Base-by-base conservation (phyloP, 768 basidiomycete genomes). In the Trametes meyenii region DNA sequence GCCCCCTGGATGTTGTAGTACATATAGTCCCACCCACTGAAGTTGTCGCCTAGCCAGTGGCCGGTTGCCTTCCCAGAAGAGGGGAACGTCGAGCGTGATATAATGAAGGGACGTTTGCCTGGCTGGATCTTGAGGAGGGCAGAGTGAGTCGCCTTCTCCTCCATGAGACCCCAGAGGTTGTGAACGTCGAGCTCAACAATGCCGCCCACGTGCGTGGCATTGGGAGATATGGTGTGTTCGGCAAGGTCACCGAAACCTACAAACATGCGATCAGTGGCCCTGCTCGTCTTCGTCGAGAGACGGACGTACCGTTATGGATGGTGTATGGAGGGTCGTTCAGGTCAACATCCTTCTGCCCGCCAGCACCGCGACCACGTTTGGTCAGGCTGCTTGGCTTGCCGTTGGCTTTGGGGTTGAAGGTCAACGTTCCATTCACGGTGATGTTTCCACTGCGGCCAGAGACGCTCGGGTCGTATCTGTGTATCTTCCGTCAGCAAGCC, bases 1-100 rank as follows among this genome's bases (percentile, higher is more conserved):
- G 90, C 76, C 17, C 90, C 90, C 75, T 90, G 84, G 53, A 92
- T 87, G 63, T 79, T 87, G 70, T 82, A 77, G 64, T 81, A 77
- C 78, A 92, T 79, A 73, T 87, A 90, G 56, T 83, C 73, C 89
- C 91, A 93, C 61, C 81, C 81, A 68, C 86, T 87, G 72, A 78
- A 85, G 71, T 92, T 92, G 72, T 92, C 90, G 0, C 90, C 89
- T 29, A 91, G 80, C 88, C 88, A 89, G 70, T 89, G 87, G 0
- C 87, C 88, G 35, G 85, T 79, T 85, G 86, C 88, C 67, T 78
- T 85, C n/a, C 89, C 88, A 0, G 87, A 73, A 38, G 84, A 83
- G 8, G 87, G 78, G 73, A 88, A 88, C 0, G 87, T 89, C 23
- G 87, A 87, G n/a, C 88, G 84, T 61, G 81, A 79, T 65, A 89